A percentile compares a stretch with the other conserved stretches of the same genome.
phyloP scores from a whole-genome alignment of 169 alveolate genomes.

The Toxoplasma gondii region DNA sequence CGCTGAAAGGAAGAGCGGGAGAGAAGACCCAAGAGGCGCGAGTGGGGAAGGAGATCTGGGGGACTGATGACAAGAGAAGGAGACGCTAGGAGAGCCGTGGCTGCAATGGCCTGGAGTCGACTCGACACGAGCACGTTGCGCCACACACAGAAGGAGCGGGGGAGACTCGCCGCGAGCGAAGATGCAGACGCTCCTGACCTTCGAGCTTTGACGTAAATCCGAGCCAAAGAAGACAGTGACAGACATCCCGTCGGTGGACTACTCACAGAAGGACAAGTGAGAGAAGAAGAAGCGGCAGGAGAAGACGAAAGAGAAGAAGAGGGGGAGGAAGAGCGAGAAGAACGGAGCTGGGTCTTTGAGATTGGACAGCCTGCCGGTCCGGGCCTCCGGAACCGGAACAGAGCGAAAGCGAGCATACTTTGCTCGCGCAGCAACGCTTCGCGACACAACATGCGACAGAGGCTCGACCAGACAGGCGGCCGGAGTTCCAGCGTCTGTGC shows the following conservation, averaged over 20 bases:
- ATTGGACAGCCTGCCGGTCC: too few species aligned
- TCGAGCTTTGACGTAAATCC: not conserved
- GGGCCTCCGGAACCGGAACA: not conserved
- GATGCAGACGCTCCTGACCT: not conserved
- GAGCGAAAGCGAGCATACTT: not conserved
- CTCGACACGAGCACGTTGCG: not conserved
- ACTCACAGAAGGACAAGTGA: not conserved
- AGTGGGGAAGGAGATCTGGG: not conserved
- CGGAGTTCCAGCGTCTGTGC: not conserved
- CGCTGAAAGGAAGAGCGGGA: not conserved
- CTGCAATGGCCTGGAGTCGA: constrained; percentile 6
- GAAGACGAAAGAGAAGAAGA: not conserved
- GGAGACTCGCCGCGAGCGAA: not conserved
- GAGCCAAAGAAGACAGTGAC: not conserved
- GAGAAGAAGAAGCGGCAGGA: not conserved
- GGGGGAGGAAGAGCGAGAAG: not conserved
- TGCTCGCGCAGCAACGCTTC: not conserved
- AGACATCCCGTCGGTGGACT: not conserved
- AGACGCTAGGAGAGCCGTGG: not conserved
- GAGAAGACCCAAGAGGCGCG: not conserved
- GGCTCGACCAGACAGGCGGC: not conserved
- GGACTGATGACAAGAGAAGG: not conserved
- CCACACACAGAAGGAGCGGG: not conserved
- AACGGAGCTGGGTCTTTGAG: not conserved
- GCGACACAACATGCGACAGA: not conserved